A percentile compares a stretch with the other conserved stretches of the same genome.
Conservation (phyloP, 768 basidiomycete genomes). For the Psilocybe tampanensis region DNA sequence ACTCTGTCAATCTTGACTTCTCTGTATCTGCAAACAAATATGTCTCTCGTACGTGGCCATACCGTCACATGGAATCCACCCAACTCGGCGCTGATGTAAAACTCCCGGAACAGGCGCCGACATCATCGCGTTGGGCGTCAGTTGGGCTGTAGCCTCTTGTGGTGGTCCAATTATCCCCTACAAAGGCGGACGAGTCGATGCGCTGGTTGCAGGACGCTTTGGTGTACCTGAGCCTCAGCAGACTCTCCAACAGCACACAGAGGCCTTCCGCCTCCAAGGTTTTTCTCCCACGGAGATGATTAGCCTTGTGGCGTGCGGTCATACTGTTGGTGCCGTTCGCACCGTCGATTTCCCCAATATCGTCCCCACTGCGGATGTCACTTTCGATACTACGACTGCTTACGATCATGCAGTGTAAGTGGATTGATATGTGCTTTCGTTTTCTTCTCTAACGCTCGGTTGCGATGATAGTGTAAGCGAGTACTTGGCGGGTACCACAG, state of each 20-base stretch:
- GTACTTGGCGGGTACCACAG: slow-evolving; percentile 42
- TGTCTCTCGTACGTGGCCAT: slow-evolving; percentile 27
- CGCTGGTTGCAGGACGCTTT: slow-evolving; percentile 34
- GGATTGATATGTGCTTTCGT: no score
- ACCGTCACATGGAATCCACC: no score
- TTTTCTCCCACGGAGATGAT: slow-evolving; percentile 48
- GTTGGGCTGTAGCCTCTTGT: slow-evolving; percentile 42
- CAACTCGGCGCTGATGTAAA: no score
- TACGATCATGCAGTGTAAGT: slow-evolving; percentile 43
- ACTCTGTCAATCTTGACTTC: slow-evolving; percentile 36
- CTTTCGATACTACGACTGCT: slow-evolving; percentile 34
- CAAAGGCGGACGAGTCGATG: slow-evolving; percentile 45
- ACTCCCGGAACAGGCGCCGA: no score
- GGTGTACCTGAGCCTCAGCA: slow-evolving; percentile 46
- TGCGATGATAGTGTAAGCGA: slow-evolving; percentile 36
- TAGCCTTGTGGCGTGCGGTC: no score
- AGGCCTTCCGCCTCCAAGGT: slow-evolving; percentile 39
- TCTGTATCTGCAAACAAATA: slow-evolving; percentile 32
- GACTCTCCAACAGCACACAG: slow-evolving; percentile 34
- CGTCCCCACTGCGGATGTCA: slow-evolving; percentile 27
- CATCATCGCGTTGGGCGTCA: slow-evolving; percentile 36
- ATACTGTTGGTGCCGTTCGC: slow-evolving; percentile 47
- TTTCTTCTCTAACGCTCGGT: not conserved
- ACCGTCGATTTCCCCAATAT: slow-evolving; percentile 41
- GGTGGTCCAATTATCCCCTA: slow-evolving; percentile 46